phyloP scores from a whole-genome alignment of 176 grass and related monocot genomes.

The Saccharum spontaneum region DNA sequence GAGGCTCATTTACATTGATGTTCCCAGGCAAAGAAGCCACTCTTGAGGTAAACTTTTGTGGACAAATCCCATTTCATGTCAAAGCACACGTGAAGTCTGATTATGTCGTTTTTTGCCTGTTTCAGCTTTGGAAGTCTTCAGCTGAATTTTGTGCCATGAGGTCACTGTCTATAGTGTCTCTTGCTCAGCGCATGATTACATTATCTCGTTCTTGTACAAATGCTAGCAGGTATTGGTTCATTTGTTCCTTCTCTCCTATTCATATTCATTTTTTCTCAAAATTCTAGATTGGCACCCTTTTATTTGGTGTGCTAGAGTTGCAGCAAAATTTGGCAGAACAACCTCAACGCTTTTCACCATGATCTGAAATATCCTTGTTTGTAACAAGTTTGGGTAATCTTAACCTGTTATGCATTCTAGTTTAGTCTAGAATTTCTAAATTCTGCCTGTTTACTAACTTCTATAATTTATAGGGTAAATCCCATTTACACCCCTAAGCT shows the following conservation, averaged over 20 bases:
- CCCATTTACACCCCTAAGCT: background rate
- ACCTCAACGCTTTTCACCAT: background rate
- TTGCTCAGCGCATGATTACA: slow-evolving; percentile 91
- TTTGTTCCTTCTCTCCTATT: slow-evolving; percentile 16
- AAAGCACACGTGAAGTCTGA: slow-evolving; percentile 29
- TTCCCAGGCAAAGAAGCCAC: slow-evolving; percentile 82
- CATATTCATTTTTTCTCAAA: background rate
- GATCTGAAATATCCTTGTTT: background rate
- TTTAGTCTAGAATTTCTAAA: background rate
- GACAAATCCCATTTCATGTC: slow-evolving; percentile 16
- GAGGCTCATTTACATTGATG: slow-evolving; percentile 83
- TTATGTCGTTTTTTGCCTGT: slow-evolving; percentile 30
- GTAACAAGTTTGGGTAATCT: background rate
- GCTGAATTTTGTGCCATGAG: slow-evolving; percentile 96
- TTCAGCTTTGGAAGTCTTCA: slow-evolving; percentile 95
- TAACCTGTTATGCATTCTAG: background rate
- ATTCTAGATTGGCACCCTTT: slow-evolving; percentile 16
- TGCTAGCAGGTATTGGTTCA: slow-evolving; percentile 77
- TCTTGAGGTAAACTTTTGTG: slow-evolving; percentile 68
- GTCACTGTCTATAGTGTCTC: slow-evolving; percentile 85
- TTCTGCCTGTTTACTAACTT: background rate
- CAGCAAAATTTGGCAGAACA: slow-evolving; percentile 6
- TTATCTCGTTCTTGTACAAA: slow-evolving; percentile 75
- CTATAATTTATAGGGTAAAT: background rate
- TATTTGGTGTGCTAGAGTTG: slow-evolving; percentile 23